Evolutionary conservation across 2,329 filamentous ascomycete genomes (phyloP).

Genomic region (Dendrostoma leiphaemia): DNA sequence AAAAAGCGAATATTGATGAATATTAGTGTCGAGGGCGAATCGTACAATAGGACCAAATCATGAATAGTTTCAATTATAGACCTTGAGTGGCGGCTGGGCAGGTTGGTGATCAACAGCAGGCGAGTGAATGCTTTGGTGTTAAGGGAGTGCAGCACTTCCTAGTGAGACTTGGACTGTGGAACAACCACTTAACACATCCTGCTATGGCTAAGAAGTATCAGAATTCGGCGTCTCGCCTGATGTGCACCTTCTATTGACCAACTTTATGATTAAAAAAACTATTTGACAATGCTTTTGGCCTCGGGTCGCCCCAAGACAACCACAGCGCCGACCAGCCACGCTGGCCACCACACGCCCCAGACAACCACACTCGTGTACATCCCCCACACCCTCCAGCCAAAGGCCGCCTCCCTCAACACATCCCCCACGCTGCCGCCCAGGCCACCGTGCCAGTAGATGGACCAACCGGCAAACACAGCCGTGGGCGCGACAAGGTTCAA

Average conservation of each 20-base stretch:
- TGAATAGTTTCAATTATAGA: too few species aligned
- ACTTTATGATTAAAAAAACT: background rate
- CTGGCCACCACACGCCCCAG: conserved; percentile 97
- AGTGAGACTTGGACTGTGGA: too few species aligned
- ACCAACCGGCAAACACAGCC: conserved; percentile 49
- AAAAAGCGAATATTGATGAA: too few species aligned
- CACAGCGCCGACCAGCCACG: conserved; percentile 70
- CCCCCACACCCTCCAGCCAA: conserved; percentile 86
- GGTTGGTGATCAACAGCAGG: too few species aligned
- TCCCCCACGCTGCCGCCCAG: conserved; percentile 43
- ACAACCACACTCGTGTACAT: conserved; percentile 86
- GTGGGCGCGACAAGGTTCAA: conserved; percentile 63
- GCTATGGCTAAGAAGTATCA: too few species aligned
- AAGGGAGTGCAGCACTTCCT: too few species aligned
- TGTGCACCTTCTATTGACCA: background rate
- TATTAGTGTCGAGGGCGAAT: too few species aligned
- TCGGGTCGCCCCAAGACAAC: conserved; percentile 45
- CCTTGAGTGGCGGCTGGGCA: too few species aligned
- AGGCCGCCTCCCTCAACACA: conserved; percentile 70
- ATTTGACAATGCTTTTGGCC: conserved; percentile 11
- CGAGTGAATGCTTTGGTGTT: too few species aligned
- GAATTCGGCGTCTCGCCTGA: too few species aligned
- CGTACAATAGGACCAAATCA: too few species aligned
- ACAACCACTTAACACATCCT: too few species aligned
- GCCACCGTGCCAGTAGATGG: conserved; percentile 30